Evolutionary conservation across 163 green algal genomes (phyloP).

Genomic region (Picocystis sp.): DNA sequence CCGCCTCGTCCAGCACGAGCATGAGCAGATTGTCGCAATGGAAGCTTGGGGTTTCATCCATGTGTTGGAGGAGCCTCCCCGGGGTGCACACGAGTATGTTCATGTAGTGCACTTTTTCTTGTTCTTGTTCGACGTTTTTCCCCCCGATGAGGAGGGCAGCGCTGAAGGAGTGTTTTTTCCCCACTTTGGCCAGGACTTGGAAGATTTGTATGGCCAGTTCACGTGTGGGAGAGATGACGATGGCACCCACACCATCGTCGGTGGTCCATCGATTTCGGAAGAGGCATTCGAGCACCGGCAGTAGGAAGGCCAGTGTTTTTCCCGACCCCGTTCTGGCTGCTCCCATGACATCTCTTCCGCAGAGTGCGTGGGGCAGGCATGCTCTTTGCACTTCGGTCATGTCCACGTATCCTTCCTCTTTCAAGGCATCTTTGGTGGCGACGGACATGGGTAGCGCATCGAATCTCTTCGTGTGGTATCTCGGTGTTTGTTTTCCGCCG

Average conservation of each 20-base stretch:
- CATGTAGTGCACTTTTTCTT: conserved; percentile 34
- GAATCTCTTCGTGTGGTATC: conserved; percentile 21
- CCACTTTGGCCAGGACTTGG: conserved; percentile 48
- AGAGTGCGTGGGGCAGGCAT: conserved; percentile 75
- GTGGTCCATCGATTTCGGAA: conserved; percentile 59
- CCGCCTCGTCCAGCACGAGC: conserved; percentile 93
- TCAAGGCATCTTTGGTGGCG: conserved; percentile 46
- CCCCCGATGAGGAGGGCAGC: conserved; percentile 85
- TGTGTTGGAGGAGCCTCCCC: conserved; percentile 89
- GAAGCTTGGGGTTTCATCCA: conserved; percentile 96
- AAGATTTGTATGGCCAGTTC: conserved; percentile 94
- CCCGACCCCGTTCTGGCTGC: conserved; percentile 93
- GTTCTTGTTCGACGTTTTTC: conserved; percentile 71
- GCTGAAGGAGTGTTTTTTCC: conserved; percentile 42
- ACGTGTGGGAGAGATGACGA: conserved; percentile 85
- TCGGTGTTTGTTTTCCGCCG: too few relatives aligned
- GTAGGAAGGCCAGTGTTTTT: conserved; percentile 92
- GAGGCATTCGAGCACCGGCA: conserved; percentile 82
- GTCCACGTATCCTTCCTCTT: conserved; percentile 38
- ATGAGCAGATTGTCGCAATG: conserved; percentile 46
- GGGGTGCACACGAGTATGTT: conserved; percentile 34
- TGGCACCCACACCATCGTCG: conserved; percentile 74
- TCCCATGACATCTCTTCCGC: conserved; percentile 81
- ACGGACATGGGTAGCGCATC: conserved; percentile 57
- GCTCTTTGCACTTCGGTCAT: conserved; percentile 90